Evolutionary conservation across 2,329 filamentous ascomycete genomes (phyloP).

Genomic region (Cyphellophora europaea): DNA sequence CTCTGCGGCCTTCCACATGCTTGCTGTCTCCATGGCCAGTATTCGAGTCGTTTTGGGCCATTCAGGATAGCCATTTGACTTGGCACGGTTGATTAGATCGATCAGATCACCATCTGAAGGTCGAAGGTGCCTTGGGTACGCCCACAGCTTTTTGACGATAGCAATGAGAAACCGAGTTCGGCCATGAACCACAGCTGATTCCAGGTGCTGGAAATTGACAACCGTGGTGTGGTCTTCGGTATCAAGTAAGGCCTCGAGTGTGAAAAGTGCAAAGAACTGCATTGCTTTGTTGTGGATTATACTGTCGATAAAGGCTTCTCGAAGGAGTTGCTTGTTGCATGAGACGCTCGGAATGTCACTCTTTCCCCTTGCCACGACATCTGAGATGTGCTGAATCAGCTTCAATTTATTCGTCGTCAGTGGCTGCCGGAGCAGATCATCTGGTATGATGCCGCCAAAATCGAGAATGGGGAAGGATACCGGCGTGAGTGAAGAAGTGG

Average conservation of each 20-base stretch:
- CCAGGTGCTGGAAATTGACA: not conserved
- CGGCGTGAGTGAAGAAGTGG: not conserved
- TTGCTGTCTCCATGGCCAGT: conserved; percentile 1
- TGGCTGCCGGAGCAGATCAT: conserved; percentile 1
- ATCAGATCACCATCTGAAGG: not conserved
- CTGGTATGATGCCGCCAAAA: not conserved
- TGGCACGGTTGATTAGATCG: not conserved
- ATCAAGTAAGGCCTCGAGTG: not conserved
- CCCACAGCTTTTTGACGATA: not conserved
- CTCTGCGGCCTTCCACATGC: not conserved
- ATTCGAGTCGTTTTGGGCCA: conserved; percentile 1
- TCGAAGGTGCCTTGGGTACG: not conserved
- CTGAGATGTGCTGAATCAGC: not conserved
- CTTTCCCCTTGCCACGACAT: not conserved
- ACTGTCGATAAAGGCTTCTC: not conserved
- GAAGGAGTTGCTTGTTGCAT: not conserved
- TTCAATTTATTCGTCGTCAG: conserved; percentile 1
- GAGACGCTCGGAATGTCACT: not conserved
- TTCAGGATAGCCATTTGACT: not conserved
- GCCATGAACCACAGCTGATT: not conserved
- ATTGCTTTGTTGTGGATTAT: not conserved
- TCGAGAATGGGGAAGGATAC: not conserved
- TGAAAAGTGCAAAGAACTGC: not conserved
- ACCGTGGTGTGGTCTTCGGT: not conserved
- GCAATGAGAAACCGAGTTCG: not conserved